Evolutionary conservation across 345 rosid species (phyloP).

Genomic region (Ceriops decandra): DNA sequence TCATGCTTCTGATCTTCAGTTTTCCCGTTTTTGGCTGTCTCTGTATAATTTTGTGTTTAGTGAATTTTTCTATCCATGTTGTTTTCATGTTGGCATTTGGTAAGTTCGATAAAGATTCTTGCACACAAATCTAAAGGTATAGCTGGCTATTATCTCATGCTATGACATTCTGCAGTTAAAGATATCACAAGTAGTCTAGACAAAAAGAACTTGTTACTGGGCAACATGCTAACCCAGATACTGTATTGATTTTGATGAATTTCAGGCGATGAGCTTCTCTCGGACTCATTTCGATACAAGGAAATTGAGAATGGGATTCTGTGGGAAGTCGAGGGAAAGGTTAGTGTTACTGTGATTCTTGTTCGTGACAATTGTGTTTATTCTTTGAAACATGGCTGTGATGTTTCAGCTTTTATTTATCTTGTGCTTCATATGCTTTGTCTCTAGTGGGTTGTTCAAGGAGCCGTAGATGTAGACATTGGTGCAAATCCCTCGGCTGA

Average conservation of each 20-base stretch:
- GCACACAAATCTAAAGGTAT: no score
- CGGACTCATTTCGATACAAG: slow-evolving; percentile 86
- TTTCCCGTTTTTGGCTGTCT: no score
- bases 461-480: slow-evolving; percentile 69
- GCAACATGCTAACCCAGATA: not conserved
- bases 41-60: no score
- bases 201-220: not conserved
- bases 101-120: no score
- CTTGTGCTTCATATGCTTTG: not conserved
- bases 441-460: slow-evolving; percentile 76
- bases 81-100: no score
- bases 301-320: slow-evolving; percentile 62
- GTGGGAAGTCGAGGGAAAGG: slow-evolving; percentile 96
- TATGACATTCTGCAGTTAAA: no score
- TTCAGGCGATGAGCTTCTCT: slow-evolving; percentile 55
- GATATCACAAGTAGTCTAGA: not conserved
- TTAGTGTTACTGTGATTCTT: slow-evolving; percentile 10
- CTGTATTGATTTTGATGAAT: not conserved
- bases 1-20: no score
- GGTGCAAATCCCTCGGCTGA: slow-evolving; percentile 99
- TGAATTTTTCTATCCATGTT: no score
- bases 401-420: not conserved
- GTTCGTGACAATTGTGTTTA: no score
- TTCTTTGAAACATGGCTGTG: no score
- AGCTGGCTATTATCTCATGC: no score